Evolutionary conservation across 352 stramenopile genomes (phyloP).

Genomic region (Pythium angustatum): DNA sequence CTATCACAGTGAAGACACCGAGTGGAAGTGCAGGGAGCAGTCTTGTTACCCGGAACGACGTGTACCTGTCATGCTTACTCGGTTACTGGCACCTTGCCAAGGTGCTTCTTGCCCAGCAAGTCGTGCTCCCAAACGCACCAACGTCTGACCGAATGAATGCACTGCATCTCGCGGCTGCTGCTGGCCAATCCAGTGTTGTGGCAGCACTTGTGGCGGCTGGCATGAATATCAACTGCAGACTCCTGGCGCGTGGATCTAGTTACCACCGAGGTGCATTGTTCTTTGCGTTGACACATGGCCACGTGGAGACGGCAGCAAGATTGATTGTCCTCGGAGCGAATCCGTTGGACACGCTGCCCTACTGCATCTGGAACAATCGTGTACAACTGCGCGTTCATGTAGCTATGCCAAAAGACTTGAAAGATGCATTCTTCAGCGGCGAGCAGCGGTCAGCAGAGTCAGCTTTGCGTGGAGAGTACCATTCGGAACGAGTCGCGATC

Average conservation of each 20-base stretch:
- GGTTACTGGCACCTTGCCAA: conserved; percentile 55
- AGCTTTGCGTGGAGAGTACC: conserved; percentile 4
- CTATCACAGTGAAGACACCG: conserved; percentile 35
- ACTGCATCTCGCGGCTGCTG: conserved; percentile 50
- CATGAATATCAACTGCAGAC: conserved; percentile 61
- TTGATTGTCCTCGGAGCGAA: conserved; percentile 55
- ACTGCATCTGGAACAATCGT: conserved; percentile 9
- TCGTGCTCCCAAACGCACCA: conserved; percentile 41
- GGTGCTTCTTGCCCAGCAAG: conserved; percentile 50
- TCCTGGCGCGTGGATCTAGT: not conserved
- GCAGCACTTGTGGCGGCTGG: conserved; percentile 46
- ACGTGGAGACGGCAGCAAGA: conserved; percentile 53
- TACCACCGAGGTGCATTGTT: conserved; percentile 38
- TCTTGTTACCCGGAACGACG: conserved; percentile 49
- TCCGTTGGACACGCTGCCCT: conserved; percentile 46
- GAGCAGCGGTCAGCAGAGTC: conserved; percentile 5
- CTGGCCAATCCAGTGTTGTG: conserved; percentile 45
- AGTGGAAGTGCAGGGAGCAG: conserved; percentile 37
- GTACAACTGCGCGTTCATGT: conserved; percentile 18
- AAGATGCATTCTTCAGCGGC: conserved; percentile 17
- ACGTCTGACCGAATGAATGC: conserved; percentile 45
- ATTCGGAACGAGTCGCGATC: conserved; percentile 19
- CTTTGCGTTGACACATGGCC: conserved; percentile 55
- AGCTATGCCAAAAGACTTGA: conserved; percentile 11
- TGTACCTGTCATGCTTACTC: conserved; percentile 44